Percentiles rank a stretch among this genome's conserved stretches.
These are phyloP conservation scores for Ganoderma meredithae DNA, from an alignment of 1,284 basidiomycete genomes.

Conservation along the genomic window DNA sequence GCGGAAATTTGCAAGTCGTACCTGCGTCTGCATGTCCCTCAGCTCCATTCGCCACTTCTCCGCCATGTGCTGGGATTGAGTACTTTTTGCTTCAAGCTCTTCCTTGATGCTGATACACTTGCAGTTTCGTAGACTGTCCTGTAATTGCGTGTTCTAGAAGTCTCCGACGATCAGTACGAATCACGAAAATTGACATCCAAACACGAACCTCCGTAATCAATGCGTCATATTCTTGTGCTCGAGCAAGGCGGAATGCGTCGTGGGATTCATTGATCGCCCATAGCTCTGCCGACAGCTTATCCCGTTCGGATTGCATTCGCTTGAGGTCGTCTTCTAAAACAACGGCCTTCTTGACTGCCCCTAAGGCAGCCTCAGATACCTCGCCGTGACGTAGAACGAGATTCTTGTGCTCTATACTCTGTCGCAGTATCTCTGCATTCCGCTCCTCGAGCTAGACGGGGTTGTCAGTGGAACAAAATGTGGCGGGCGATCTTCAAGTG, in stretches of 20 bases:
- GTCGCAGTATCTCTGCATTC: constrained; percentile 2
- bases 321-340: constrained; percentile 6
- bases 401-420: constrained; percentile 15
- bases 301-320: constrained; percentile 7
- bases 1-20: not conserved
- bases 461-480: not conserved
- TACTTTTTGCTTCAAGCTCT: constrained; percentile 2
- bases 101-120: not conserved
- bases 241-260: constrained; percentile 1
- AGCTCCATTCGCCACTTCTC: constrained; percentile 14
- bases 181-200: not conserved
- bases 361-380: not conserved
- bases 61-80: not conserved
- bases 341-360: not conserved
- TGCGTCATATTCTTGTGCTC: constrained; percentile 17
- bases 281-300: constrained; percentile 13
- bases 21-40: constrained; percentile 10
- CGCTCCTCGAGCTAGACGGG: constrained; percentile 5
- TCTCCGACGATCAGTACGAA: not conserved
- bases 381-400: constrained; percentile 17
- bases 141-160: constrained; percentile 14
- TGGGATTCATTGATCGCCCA: not conserved
- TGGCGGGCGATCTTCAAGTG: not conserved
- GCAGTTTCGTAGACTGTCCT: constrained; percentile 8
- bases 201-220: constrained; percentile 13